These are phyloP conservation scores for Vitis cinerea DNA, from an alignment of 164 flowering plant species.

Conservation along the genomic window DNA sequence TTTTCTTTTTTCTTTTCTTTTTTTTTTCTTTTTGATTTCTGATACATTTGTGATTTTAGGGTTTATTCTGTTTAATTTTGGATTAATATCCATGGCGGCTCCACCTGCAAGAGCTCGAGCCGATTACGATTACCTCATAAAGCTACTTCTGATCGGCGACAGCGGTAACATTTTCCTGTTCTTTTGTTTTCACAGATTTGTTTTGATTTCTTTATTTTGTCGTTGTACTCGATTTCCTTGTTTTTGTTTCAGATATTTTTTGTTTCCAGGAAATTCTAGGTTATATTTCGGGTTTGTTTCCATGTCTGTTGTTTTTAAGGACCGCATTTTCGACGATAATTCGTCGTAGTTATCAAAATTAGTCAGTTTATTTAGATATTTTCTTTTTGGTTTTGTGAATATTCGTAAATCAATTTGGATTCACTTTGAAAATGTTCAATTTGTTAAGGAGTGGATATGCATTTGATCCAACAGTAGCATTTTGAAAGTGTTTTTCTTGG, in stretches of 20 bases:
- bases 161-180: conserved; percentile 49
- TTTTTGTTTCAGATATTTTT: not conserved
- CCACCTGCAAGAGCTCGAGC: conserved; percentile 81
- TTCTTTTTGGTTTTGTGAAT: no score
- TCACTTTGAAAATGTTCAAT: no score
- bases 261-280: no score
- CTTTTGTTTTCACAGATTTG: not conserved
- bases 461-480: no score
- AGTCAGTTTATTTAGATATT: no score
- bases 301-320: no score
- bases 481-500: no score
- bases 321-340: no score
- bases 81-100: conserved; percentile 55
- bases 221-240: not conserved
- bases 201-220: not conserved
- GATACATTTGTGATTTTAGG: conserved; percentile 13
- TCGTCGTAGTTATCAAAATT: no score
- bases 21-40: not conserved
- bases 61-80: conserved; percentile 11
- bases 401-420: no score
- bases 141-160: conserved; percentile 79
- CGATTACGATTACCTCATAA: conserved; percentile 77
- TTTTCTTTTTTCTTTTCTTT: not conserved
- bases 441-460: no score
- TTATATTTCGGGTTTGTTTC: no score